Base-by-base conservation (phyloP, 441 rosid genomes). In the Erodium texanum region DNA sequence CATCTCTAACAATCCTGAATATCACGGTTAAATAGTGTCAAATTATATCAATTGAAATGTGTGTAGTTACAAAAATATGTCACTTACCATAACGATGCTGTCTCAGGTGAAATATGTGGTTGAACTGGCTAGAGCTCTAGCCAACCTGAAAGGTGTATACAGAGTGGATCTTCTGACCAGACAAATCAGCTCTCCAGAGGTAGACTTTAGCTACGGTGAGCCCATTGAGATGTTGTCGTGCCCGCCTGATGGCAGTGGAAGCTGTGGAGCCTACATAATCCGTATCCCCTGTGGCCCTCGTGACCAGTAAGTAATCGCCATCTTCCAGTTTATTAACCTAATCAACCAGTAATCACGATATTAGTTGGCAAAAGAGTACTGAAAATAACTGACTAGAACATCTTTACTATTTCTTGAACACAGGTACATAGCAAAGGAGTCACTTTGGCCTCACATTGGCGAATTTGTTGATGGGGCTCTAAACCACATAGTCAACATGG, bases 141-240 rank as follows among this genome's bases (percentile, higher is more conserved):
- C 87, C 63, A 81, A 78, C 67, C 82, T 86, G 1, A 66, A 82
- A 64, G 93, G 89, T 24, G 81, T 88, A n/a, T 78, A 76, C 65
- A 84, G 93, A 1, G 90, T 86, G 38, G 93, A 86, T 78, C 85
- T 88, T 59, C 67, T 88, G 52, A 88, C 90, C 5, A 79, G 93
- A 74, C 90, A 88, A 76, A 82, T 88, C 48, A 66, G 86, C 65
- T 85, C 93, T 19, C 83, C 83, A 0, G 90, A 86, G 62, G 86
- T 88, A 41, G 90, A 85, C 67, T 88, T 52, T 45, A 84, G 86
- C 84, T 88, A 88, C 24, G 90, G 87, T 18, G 93, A 88, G 67
- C 89, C 90, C n/a, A 86, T 80, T 54, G 97, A 93, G 81, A 90
- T 90, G 98, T 77, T 93, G 70, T 82, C 92, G 20, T 85, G 79